A percentile compares a stretch with the other conserved stretches of the same genome.
These are phyloP conservation scores for Alternaria solani DNA, from an alignment of 2,329 filamentous ascomycete genomes.

Conservation along the genomic window DNA sequence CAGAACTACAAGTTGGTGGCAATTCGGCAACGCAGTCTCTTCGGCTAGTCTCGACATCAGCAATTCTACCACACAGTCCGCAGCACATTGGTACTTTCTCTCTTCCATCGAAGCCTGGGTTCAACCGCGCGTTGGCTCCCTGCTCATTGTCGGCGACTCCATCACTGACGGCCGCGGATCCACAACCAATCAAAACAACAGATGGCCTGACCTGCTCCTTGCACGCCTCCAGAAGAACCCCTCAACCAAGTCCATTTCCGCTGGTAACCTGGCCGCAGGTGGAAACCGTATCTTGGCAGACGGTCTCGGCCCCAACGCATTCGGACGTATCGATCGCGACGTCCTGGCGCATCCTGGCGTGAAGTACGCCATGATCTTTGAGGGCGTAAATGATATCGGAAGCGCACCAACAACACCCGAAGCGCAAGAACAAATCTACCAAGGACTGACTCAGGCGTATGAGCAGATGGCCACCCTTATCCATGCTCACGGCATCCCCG, in stretches of 20 bases:
- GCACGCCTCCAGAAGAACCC: conserved; percentile 57
- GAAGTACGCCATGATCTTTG: conserved; percentile 70
- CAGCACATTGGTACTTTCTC: conserved; percentile 65
- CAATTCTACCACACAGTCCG: conserved; percentile 45
- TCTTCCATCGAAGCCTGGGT: conserved; percentile 65
- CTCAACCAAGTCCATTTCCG: conserved; percentile 59
- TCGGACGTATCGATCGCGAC: conserved; percentile 70
- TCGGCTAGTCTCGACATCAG: conserved; percentile 58
- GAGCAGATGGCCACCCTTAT: conserved; percentile 65
- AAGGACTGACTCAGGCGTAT: conserved; percentile 65
- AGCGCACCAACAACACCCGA: conserved; percentile 54
- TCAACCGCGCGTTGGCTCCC: conserved; percentile 53
- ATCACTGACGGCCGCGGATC: conserved; percentile 71
- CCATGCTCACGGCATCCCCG: conserved; percentile 62
- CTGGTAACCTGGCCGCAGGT: conserved; percentile 72
- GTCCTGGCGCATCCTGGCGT: conserved; percentile 66
- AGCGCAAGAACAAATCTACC: conserved; percentile 59
- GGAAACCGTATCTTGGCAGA: conserved; percentile 71
- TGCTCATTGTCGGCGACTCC: conserved; percentile 69
- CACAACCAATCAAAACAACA: conserved; percentile 66
- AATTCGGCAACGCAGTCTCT: conserved; percentile 64
- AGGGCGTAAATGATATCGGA: conserved; percentile 72
- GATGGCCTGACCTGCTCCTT: conserved; percentile 49
- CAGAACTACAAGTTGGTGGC: conserved; percentile 68
- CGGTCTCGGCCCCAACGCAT: conserved; percentile 68